Percentiles rank a stretch among this genome's conserved stretches.
Evolutionary conservation across 352 stramenopile genomes (phyloP).

Genomic region (Pythium inflatum): DNA sequence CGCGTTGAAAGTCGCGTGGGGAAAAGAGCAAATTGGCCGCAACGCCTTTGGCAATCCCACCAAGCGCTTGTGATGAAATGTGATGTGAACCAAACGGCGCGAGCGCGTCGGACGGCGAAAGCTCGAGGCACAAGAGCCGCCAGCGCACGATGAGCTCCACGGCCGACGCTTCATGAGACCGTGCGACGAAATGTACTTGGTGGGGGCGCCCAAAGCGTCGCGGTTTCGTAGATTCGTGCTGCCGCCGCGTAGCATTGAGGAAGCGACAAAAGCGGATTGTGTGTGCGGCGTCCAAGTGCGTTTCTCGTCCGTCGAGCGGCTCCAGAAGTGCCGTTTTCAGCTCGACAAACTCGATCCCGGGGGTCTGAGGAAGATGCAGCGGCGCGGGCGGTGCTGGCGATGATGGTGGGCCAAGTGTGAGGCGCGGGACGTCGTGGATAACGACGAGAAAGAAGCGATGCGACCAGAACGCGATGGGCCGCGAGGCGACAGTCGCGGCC

Average conservation of each 20-base stretch:
- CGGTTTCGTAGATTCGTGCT: not conserved
- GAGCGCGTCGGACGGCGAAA: conserved; percentile 48
- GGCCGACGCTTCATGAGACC: conserved; percentile 40
- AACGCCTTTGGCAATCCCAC: conserved; percentile 34
- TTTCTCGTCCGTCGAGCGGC: conserved; percentile 20
- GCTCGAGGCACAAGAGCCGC: conserved; percentile 55
- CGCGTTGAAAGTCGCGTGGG: not conserved
- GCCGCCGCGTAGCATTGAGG: conserved; percentile 34
- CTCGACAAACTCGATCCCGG: conserved; percentile 47
- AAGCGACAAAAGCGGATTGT: conserved; percentile 62
- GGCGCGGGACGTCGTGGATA: conserved; percentile 38
- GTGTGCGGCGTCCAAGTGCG: conserved; percentile 41
- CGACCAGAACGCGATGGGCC: conserved; percentile 64
- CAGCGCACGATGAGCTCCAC: conserved; percentile 69
- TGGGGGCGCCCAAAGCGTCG: too few species aligned
- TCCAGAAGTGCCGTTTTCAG: conserved; percentile 24
- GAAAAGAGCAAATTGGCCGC: conserved; percentile 23
- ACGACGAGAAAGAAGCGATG: conserved; percentile 60
- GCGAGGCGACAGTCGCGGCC: conserved; percentile 29
- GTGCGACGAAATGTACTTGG: conserved; percentile 66
- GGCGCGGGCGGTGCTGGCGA: too few species aligned
- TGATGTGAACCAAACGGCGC: conserved; percentile 65
- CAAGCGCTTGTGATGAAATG: too few species aligned
- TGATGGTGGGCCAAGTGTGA: conserved; percentile 22
- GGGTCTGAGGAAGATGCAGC: conserved; percentile 37